These are phyloP conservation scores for Mayamaea pseudoterrestris DNA, from an alignment of 108 stramenopile species.

Conservation along the genomic window DNA sequence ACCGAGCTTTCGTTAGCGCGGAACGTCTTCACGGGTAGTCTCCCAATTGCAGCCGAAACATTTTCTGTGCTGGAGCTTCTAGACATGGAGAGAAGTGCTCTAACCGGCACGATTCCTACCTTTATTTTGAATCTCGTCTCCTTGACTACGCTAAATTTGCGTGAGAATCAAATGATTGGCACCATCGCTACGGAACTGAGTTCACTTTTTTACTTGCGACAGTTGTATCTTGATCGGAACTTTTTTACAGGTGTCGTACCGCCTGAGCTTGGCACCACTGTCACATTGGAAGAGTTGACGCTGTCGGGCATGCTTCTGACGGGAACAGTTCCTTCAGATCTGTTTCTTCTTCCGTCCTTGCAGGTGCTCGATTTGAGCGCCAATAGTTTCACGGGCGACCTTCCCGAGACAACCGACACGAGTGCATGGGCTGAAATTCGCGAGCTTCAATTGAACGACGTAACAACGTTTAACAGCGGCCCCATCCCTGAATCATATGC, in stretches of 20 bases:
- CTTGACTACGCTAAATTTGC: conserved; percentile 10
- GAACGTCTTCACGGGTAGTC: neutral
- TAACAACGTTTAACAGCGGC: too few species aligned
- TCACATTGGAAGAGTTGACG: neutral
- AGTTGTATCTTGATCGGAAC: conserved; percentile 1
- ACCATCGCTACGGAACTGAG: neutral
- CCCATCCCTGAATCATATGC: too few species aligned
- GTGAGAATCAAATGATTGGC: neutral
- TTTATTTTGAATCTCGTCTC: conserved; percentile 25
- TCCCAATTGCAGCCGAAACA: neutral
- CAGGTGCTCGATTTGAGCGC: neutral
- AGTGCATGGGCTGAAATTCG: conserved; percentile 12
- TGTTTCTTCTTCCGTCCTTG: neutral
- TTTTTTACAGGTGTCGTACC: neutral
- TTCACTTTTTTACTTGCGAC: neutral
- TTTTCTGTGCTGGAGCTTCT: neutral
- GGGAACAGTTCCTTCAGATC: neutral
- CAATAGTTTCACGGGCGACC: neutral
- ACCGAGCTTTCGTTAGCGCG: neutral
- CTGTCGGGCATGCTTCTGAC: neutral
- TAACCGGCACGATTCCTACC: conserved; percentile 55
- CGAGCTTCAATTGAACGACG: too few species aligned
- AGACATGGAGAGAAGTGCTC: conserved; percentile 10
- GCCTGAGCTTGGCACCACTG: neutral
- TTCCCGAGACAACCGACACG: conserved; percentile 6